phyloP scores from a whole-genome alignment of 495 filamentous ascomycete genomes.

The Hypoxylon perforatum region DNA sequence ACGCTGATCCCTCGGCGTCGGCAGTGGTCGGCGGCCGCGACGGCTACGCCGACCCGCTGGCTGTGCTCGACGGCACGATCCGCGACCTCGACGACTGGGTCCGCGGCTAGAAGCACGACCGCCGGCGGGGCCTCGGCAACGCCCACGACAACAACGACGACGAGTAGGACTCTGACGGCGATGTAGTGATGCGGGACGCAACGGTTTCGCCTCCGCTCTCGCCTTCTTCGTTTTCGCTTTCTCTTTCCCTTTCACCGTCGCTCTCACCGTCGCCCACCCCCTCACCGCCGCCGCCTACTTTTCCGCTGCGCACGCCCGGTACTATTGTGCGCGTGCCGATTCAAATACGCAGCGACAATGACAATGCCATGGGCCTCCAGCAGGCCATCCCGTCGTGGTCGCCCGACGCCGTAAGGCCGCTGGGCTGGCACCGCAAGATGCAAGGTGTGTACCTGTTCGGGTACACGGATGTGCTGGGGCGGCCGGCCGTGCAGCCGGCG shows the following conservation, averaged over 20 bases:
- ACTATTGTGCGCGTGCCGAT: conserved; percentile 25
- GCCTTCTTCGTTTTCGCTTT: too few species aligned
- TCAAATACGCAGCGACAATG: not conserved
- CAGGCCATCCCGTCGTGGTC: conserved; percentile 34
- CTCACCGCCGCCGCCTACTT: not conserved
- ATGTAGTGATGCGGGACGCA: conserved; percentile 29
- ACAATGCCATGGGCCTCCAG: conserved; percentile 1
- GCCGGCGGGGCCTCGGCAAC: too few species aligned
- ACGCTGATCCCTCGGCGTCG: too few species aligned
- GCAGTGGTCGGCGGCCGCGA: too few species aligned
- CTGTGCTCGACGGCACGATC: not conserved
- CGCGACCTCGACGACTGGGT: conserved; percentile 6
- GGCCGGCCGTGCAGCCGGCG: conserved; percentile 32
- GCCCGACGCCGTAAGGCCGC: conserved; percentile 28
- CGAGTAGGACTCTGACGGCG: conserved; percentile 34
- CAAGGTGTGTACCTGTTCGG: conserved; percentile 31
- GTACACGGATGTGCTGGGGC: conserved; percentile 37
- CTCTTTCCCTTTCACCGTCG: too few species aligned
- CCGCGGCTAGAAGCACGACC: not conserved
- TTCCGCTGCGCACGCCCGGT: not conserved
- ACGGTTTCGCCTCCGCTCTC: not conserved
- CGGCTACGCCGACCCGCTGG: too few species aligned
- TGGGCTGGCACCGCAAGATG: conserved; percentile 18
- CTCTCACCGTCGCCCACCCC: not conserved
- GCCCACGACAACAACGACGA: not conserved